Evolutionary conservation across 2,329 filamentous ascomycete species (phyloP).

Genomic region (Emergomyces orientalis): DNA sequence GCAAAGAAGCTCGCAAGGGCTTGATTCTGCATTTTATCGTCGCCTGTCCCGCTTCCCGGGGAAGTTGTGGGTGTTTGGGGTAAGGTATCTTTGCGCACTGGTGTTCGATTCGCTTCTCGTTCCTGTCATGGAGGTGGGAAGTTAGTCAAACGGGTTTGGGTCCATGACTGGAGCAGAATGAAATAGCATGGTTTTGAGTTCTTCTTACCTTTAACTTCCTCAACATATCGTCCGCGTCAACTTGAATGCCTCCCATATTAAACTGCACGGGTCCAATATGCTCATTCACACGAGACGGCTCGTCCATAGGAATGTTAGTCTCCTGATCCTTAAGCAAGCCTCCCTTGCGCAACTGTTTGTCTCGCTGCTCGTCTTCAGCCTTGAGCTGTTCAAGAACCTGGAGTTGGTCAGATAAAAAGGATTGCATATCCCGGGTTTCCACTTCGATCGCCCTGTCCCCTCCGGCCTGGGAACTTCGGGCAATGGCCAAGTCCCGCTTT

Average conservation of each 20-base stretch:
- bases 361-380: conserved; percentile 44
- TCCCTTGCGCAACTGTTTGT: conserved; percentile 26
- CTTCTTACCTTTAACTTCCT: conserved; percentile 66
- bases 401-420: conserved; percentile 66
- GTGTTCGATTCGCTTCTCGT: conserved; percentile 34
- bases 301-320: conserved; percentile 20
- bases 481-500: conserved; percentile 52
- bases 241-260: conserved; percentile 95
- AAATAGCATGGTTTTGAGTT: conserved; percentile 4
- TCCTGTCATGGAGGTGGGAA: conserved; percentile 25
- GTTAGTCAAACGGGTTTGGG: neutral
- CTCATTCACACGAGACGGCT: conserved; percentile 49
- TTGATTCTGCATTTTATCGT: conserved; percentile 49
- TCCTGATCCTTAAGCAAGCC: conserved; percentile 21
- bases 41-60: conserved; percentile 21
- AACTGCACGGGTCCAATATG: conserved; percentile 94
- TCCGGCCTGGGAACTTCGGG: conserved; percentile 39
- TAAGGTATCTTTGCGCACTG: conserved; percentile 26
- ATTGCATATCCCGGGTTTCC: conserved; percentile 63
- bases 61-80: conserved; percentile 22
- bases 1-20: conserved; percentile 53
- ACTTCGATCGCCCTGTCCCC: conserved; percentile 44
- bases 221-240: conserved; percentile 89
- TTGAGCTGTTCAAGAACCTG: conserved; percentile 61
- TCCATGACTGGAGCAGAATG: neutral